Base-by-base conservation (phyloP, 139 green algal genomes). In the Chlorella sorokiniana region DNA sequence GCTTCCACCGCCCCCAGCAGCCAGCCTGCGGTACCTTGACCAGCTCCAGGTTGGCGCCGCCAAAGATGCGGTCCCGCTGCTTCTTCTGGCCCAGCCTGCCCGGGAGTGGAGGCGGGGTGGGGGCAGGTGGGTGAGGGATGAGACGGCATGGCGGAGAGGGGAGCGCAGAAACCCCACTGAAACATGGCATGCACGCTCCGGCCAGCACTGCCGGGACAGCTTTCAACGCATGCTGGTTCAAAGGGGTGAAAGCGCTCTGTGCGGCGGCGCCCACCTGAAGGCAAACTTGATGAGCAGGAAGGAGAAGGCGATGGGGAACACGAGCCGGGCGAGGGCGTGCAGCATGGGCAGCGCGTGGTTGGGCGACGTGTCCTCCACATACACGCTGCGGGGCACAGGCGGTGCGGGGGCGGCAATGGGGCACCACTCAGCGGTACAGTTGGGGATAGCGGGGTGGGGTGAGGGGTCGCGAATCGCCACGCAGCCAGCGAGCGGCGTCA, bases 31-130 rank as follows among this genome's bases (percentile, higher is more conserved):
- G 9, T 37, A 75, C 76, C 76, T 73, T 76, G 61, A 95, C 82
- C 35, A 86, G 81, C 41, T 95, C 88, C 59, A 95, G 69, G 40
- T 84, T 82, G 8, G 86, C 88, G 6, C 86, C 89, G 23, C 86
- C 90, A 86, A 94, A 95, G n/a, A 95, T 86, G 48, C 88, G 79
- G 72, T 93, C 87, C 29, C 85, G 52, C 76, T 86, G 79, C 45
- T 88, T 84, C 71, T 88, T 86, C 33, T 44, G 64, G 20, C 86
- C 85, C 61, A 87, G 45, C 37, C 86, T 80, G 76, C 54, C 45
- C 54, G 54, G 38, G 11, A 23, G n/a, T 65, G n/a, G 59, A 38
- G 75, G 33, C n/a, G 22, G 64, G 20, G 73, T 16, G 23, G 37
- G 56, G 22, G 38, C 78, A 35, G 29, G 62, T 18, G 6, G 22